Conservation (phyloP, 164 flowering plant species). For the Platanus orientalis region DNA sequence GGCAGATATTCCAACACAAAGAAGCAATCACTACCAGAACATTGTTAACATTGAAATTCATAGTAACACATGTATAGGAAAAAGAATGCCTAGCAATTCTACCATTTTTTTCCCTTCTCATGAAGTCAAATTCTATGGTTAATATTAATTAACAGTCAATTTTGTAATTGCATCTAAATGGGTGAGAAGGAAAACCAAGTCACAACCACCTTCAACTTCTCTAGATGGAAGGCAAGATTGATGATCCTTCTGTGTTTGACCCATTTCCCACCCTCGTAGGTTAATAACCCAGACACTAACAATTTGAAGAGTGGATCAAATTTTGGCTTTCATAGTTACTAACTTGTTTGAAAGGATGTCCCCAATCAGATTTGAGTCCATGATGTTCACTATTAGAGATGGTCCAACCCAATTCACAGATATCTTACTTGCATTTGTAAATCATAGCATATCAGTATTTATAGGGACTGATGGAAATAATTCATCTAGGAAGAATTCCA, state of each 20-base stretch:
- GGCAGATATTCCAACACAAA: conserved; percentile 9
- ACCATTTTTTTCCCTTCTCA: background rate
- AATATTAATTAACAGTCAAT: too few species aligned
- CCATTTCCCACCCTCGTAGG: conserved; percentile 24
- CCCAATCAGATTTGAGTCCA: conserved; percentile 10
- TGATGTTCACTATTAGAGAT: conserved; percentile 4
- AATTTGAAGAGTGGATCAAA: conserved; percentile 1
- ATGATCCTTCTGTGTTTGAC: conserved; percentile 24
- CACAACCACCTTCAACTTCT: too few species aligned
- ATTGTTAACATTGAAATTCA: background rate
- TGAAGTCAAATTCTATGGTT: background rate
- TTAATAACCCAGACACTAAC: conserved; percentile 12
- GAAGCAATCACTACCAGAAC: background rate
- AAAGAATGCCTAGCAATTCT: background rate
- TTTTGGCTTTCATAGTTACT: background rate
- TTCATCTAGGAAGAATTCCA: background rate
- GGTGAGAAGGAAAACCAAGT: too few species aligned
- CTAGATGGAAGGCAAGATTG: background rate
- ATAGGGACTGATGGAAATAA: background rate
- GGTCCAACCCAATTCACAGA: conserved; percentile 10
- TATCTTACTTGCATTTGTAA: conserved; percentile 11
- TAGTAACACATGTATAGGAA: background rate
- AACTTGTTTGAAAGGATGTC: conserved; percentile 9
- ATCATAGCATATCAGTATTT: background rate
- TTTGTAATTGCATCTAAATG: too few species aligned